Base-by-base conservation (phyloP, 176 grass and related monocot species). In the Luzula sylvatica region DNA sequence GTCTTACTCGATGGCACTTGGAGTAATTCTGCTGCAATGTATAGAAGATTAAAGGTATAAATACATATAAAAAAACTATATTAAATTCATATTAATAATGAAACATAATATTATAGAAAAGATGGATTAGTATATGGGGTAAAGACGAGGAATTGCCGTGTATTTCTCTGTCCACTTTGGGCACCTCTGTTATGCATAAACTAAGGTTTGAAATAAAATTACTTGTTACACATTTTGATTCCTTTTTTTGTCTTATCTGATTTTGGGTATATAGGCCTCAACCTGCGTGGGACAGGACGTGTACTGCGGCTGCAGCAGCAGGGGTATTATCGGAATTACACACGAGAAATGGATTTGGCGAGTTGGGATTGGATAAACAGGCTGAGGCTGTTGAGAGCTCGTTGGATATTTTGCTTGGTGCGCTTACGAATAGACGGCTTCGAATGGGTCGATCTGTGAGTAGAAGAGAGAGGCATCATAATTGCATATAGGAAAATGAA, bases 11-110 rank as follows among this genome's bases (percentile, higher is more conserved):
- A 83, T 63, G 78, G 72, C 61, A 86, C 82, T 12, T 83, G 79
- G 83, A 81, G 77, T 68, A 95, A 95, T 68, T 95, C 89, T 72
- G 65, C 89, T 69, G 89, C 89, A 65, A 72, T 95, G 50, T 88
- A 85, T 67, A 88, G 63, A 85, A 83, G 89, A 54, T 27, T 95
- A 54, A 95, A 88, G 83, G 89, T 95, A 73, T 44, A 38, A 22
- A 43, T 17, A 24, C 21, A 26, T 63, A 12, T 21, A 39, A 20
- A 4, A 3, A 27, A 6, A 27, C 44, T 26, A 63, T 51, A 8
- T 51, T 15, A 26, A 44, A 41, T 39, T 58, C 22, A 62, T n/a
- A 45, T 15, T 62, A 16, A 56, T 22, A 45, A 7, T 27, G 4
- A 49, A 24, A 27, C 38, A 23, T 63, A 52, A 32, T 15, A 69